Percentiles rank a stretch among this genome's conserved stretches.
These are phyloP conservation scores for Chlorella sp. DNA, from an alignment of 139 green algal species.

Conservation along the genomic window DNA sequence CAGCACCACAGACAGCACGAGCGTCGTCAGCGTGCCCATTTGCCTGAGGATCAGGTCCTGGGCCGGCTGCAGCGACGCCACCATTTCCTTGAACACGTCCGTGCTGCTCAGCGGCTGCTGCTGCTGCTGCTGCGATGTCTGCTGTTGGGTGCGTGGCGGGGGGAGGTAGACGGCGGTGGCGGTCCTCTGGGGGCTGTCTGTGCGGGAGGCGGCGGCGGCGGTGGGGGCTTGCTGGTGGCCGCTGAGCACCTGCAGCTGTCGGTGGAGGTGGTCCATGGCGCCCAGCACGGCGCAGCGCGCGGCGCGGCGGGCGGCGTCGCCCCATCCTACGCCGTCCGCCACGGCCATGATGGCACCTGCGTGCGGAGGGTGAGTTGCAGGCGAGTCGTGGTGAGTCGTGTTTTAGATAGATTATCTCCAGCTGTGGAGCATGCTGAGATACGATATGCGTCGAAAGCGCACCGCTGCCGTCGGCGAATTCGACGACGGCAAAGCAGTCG, in stretches of 20 bases:
- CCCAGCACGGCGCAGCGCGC: slow-evolving; percentile 34
- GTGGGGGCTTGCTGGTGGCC: too few species aligned
- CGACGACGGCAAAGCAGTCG: slow-evolving; percentile 33
- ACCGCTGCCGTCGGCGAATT: slow-evolving; percentile 9
- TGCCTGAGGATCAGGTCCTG: slow-evolving; percentile 36
- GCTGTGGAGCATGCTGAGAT: background rate
- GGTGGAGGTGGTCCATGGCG: slow-evolving; percentile 21
- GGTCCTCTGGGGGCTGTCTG: too few species aligned
- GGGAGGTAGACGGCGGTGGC: too few species aligned
- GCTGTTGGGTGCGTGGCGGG: too few species aligned
- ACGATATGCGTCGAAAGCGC: background rate
- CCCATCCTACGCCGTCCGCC: slow-evolving; percentile 44
- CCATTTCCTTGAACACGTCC: slow-evolving; percentile 20
- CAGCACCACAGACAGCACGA: slow-evolving; percentile 27
- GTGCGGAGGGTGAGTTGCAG: background rate
- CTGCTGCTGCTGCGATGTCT: background rate
- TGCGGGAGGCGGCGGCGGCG: too few species aligned
- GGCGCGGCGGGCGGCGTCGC: slow-evolving; percentile 19
- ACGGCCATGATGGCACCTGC: slow-evolving; percentile 20
- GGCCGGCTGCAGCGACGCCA: slow-evolving; percentile 11
- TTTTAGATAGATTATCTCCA: background rate
- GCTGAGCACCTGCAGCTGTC: too few species aligned
- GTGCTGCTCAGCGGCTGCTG: background rate
- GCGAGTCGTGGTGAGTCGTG: background rate
- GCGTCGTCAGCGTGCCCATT: slow-evolving; percentile 40